Evolutionary conservation across 176 grass and related monocot genomes (phyloP).

Genomic region (Metroxylon sagu): DNA sequence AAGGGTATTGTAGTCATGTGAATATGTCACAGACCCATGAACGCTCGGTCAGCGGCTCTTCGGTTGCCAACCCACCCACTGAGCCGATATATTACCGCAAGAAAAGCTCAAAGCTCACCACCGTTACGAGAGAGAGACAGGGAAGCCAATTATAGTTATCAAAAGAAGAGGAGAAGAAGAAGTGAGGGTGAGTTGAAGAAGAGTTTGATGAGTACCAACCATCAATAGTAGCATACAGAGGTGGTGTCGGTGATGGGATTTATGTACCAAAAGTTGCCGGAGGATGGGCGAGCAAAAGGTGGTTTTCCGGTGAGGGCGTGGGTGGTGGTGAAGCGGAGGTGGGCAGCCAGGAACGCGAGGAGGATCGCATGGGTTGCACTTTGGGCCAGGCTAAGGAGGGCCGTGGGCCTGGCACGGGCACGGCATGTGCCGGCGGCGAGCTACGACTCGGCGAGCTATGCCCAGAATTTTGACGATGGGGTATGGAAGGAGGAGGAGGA

Average conservation of each 20-base stretch:
- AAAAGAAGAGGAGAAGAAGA: too few relatives aligned
- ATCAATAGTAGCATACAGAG: too few relatives aligned
- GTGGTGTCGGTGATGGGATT: neutral
- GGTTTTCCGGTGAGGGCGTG: slow-evolving; percentile 23
- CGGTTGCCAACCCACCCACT: too few relatives aligned
- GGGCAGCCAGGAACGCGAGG: slow-evolving; percentile 11
- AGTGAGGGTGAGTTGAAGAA: too few relatives aligned
- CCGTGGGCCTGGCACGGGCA: neutral
- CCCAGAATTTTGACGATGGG: slow-evolving; percentile 59
- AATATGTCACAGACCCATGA: too few relatives aligned
- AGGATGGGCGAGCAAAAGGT: neutral
- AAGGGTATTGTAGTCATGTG: too few relatives aligned
- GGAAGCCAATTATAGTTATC: too few relatives aligned
- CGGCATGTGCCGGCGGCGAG: neutral
- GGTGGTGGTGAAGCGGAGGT: slow-evolving; percentile 18
- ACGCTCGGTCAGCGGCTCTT: too few relatives aligned
- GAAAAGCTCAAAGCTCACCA: too few relatives aligned
- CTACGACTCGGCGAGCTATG: slow-evolving; percentile 42
- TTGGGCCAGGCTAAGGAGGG: slow-evolving; percentile 8
- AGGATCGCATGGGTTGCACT: slow-evolving; percentile 21
- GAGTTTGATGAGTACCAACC: too few relatives aligned
- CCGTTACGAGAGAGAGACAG: too few relatives aligned
- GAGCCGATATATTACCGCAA: too few relatives aligned
- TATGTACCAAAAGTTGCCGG: slow-evolving; percentile 1
- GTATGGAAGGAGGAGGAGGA: slow-evolving; percentile 49